Base-by-base conservation (phyloP, 2,329 filamentous ascomycete genomes). In the Diaporthe vexans region DNA sequence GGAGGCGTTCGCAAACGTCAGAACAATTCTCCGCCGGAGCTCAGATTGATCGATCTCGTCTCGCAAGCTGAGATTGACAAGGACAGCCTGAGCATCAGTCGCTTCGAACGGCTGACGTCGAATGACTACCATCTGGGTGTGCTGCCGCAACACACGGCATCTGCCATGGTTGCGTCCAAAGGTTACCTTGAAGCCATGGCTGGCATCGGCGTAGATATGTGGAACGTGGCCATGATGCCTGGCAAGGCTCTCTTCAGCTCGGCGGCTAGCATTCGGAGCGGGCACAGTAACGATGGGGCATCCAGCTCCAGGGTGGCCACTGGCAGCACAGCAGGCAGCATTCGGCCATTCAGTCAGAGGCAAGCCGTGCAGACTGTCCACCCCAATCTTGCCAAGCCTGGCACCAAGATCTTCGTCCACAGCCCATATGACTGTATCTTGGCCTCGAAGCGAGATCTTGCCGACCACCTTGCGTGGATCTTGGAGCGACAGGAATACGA, bases 371-470 rank as follows among this genome's bases (percentile, higher is more conserved):
- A 82, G 51, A 82, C 85, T 17, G 84, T 88, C 2, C 88, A 92
- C 80, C 83, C 89, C 72, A 87, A 86, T 78, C 82, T 93, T 77
- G 79, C 88, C 77, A 88, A 91, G 79, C 86, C 86, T 68, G 88
- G 90, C 1, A 82, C 88, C 78, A 82, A 98, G 80, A 94, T 99
- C 21, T 98, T 98, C 81, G 94, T 99, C 54, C 95, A 98, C 79
- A 98, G 95, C 79, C 97, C 97, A 0, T 99, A 97, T 80, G 97
- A 99, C 83, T 98, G 95, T 79, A 93, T 98, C n/a, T 86, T 98
- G 72, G 94, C 95, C 0, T 94, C 97, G 3, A 95, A 95, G 81
- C 89, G 97, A 78, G 95, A 98, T 79, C 87, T 97, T 21, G 87
- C 91, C 4, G 97, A 99, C 83, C 95, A 97, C 79, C 86, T 98